These are phyloP conservation scores for Paspalum vaginatum DNA, from an alignment of 176 grass and related monocot species.

Conservation along the genomic window DNA sequence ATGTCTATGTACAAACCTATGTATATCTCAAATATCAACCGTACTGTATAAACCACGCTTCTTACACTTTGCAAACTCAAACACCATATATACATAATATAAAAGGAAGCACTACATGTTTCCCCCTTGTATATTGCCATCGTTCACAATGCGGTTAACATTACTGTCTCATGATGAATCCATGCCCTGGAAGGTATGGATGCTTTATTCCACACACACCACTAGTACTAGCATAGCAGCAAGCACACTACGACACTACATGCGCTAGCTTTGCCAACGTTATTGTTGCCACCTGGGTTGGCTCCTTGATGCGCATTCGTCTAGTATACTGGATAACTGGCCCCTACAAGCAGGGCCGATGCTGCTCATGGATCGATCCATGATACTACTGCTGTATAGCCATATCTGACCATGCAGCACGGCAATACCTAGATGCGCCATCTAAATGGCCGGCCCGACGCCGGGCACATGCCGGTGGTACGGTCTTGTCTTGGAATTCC, in stretches of 20 bases:
- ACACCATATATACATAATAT: background rate
- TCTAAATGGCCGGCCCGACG: slow-evolving; percentile 50
- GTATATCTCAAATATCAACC: slow-evolving; percentile 28
- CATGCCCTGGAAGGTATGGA: slow-evolving; percentile 23
- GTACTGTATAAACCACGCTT: slow-evolving; percentile 16
- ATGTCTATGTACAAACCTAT: slow-evolving; percentile 21
- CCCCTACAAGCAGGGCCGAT: slow-evolving; percentile 35
- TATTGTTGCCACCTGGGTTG: slow-evolving; percentile 45
- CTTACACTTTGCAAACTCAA: background rate
- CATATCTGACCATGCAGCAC: slow-evolving; percentile 4
- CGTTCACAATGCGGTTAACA: slow-evolving; percentile 44
- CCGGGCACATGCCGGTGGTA: slow-evolving; percentile 45
- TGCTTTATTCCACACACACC: slow-evolving; percentile 46
- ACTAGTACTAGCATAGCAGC: slow-evolving; percentile 15
- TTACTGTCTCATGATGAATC: slow-evolving; percentile 28
- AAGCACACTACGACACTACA: slow-evolving; percentile 8
- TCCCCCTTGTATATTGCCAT: slow-evolving; percentile 16
- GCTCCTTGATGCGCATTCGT: slow-evolving; percentile 32
- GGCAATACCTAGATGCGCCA: slow-evolving; percentile 16
- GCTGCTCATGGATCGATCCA: slow-evolving; percentile 30
- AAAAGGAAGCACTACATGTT: slow-evolving; percentile 28
- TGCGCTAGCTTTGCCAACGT: slow-evolving; percentile 36
- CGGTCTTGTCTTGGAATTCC: background rate
- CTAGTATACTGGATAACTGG: slow-evolving; percentile 30
- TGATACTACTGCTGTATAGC: slow-evolving; percentile 2